Conservation (phyloP, 176 grass and related monocot genomes). For the Ensete ventricosum region DNA sequence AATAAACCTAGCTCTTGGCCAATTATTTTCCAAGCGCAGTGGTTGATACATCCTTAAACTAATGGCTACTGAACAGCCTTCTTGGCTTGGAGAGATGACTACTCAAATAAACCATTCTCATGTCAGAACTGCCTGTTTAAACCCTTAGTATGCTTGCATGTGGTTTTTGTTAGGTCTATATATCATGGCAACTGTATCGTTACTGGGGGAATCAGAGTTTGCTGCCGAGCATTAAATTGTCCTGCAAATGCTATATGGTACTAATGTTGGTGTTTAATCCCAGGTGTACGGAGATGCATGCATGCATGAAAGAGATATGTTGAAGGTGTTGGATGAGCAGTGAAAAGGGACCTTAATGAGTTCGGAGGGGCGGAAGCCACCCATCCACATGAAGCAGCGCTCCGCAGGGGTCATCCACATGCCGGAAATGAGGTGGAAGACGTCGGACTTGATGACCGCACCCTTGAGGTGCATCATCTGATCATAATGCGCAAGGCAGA, state of each 20-base stretch:
- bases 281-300: neutral
- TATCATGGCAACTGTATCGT: too few species aligned
- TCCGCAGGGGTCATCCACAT: conserved; percentile 83
- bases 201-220: too few species aligned
- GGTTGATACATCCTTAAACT: neutral
- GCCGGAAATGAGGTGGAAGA: conserved; percentile 96
- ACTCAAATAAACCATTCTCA: neutral
- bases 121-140: too few species aligned
- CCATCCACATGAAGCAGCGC: conserved; percentile 99
- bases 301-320: neutral
- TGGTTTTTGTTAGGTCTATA: too few species aligned
- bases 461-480: conserved; percentile 68
- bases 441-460: conserved; percentile 60
- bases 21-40: neutral
- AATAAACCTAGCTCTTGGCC: neutral
- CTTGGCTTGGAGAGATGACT: too few species aligned
- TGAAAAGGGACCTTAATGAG: conserved; percentile 61
- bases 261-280: neutral
- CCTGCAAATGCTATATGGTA: neutral
- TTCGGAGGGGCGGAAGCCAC: conserved; percentile 87
- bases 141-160: too few species aligned
- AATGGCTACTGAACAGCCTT: neutral
- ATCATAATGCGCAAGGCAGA: conserved; percentile 71
- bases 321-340: neutral
- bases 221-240: too few species aligned